phyloP scores from a whole-genome alignment of 352 stramenopile genomes.

The Globisporangium paroecandrum region DNA sequence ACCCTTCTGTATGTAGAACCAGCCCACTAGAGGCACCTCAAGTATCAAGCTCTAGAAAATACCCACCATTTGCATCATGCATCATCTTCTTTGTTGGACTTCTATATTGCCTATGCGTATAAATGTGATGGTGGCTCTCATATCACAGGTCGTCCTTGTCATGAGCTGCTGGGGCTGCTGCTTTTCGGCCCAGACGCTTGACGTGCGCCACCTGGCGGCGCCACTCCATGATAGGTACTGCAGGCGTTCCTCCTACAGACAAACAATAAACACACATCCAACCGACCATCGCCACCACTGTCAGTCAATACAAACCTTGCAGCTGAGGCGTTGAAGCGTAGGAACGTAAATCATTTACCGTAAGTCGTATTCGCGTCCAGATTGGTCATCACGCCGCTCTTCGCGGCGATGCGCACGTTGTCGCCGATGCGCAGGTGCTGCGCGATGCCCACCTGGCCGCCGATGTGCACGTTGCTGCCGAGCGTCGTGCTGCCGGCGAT shows the following conservation, averaged over 20 bases:
- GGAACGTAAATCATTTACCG: slow-evolving; percentile 22
- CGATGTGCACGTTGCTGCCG: slow-evolving; percentile 70
- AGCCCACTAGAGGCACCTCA: neutral
- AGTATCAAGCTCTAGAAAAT: neutral
- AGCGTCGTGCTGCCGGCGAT: slow-evolving; percentile 83
- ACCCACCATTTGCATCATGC: neutral
- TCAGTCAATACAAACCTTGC: neutral
- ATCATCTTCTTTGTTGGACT: neutral
- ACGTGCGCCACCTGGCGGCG: slow-evolving; percentile 66
- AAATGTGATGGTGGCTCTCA: neutral
- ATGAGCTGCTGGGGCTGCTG: neutral
- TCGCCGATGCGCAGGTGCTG: slow-evolving; percentile 78
- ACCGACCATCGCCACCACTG: neutral
- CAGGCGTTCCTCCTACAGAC: slow-evolving; percentile 54
- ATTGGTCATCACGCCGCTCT: slow-evolving; percentile 82
- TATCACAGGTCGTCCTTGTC: neutral
- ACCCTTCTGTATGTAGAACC: neutral
- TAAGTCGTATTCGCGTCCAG: slow-evolving; percentile 53
- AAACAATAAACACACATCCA: neutral
- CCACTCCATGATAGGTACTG: slow-evolving; percentile 78
- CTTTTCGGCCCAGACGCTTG: slow-evolving; percentile 47
- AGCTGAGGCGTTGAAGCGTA: neutral
- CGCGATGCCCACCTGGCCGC: slow-evolving; percentile 79
- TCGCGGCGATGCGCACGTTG: slow-evolving; percentile 83
- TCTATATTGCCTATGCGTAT: neutral